A percentile compares a stretch with the other conserved stretches of the same genome.
Conservation (phyloP, 352 stramenopile genomes). For the Plasmopara halstedii region DNA sequence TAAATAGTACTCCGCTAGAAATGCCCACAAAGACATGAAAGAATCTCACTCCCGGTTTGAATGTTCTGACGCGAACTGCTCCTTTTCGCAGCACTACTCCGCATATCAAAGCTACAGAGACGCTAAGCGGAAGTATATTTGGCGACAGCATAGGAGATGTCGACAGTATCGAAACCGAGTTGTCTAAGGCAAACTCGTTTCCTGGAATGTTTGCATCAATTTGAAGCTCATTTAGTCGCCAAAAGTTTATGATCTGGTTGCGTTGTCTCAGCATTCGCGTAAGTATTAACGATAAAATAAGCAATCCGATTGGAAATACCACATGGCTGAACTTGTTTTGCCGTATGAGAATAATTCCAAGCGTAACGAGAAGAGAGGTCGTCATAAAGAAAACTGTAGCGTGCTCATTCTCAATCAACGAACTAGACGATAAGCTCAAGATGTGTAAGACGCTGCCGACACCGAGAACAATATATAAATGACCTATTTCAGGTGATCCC, state of each 20-base stretch:
- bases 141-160: slow-evolving; percentile 43
- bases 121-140: slow-evolving; percentile 14
- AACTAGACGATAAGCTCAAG: slow-evolving; percentile 65
- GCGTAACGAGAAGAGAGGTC: slow-evolving; percentile 33
- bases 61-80: too few species aligned
- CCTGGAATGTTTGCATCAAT: slow-evolving; percentile 38
- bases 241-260: slow-evolving; percentile 88
- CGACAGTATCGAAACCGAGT: slow-evolving; percentile 76
- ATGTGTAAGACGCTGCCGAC: slow-evolving; percentile 36
- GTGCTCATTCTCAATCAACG: slow-evolving; percentile 87
- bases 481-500: background rate
- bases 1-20: slow-evolving; percentile 16
- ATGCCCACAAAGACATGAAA: slow-evolving; percentile 6
- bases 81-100: slow-evolving; percentile 27
- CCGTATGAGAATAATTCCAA: slow-evolving; percentile 13
- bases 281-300: slow-evolving; percentile 29
- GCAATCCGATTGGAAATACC: slow-evolving; percentile 1
- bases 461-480: slow-evolving; percentile 6
- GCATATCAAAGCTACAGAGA: slow-evolving; percentile 32
- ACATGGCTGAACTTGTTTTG: slow-evolving; percentile 1
- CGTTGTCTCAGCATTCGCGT: slow-evolving; percentile 61
- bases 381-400: slow-evolving; percentile 73
- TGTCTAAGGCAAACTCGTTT: slow-evolving; percentile 68
- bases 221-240: slow-evolving; percentile 50
- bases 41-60: background rate